Base-by-base conservation (phyloP, 2,329 filamentous ascomycete genomes). In the Pseudogymnoascus sp. region DNA sequence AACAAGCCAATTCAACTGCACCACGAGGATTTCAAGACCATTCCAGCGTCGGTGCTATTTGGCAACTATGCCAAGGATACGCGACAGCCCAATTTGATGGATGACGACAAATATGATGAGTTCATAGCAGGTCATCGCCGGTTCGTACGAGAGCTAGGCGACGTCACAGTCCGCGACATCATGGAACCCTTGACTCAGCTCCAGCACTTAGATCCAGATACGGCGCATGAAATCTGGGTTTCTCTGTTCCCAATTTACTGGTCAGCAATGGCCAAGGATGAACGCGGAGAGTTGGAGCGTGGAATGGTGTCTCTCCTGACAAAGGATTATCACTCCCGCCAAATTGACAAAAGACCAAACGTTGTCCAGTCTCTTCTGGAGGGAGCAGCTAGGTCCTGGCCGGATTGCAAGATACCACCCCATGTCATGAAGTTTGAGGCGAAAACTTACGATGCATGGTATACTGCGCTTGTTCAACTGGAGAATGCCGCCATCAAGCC, bases 351-450 rank as follows among this genome's bases (percentile, higher is more conserved):
- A 77, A 85, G 96, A 56, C 96, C 95, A 2, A 99, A 99, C 71
- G 96, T 97, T 36, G 88, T 99, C 2, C 91, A 97, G 71, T 95
- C 93, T 6, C 82, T 99, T 64, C 82, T 99, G 5, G 90, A 96
- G 70, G 95, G 91, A 42, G 89, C 91, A 37, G 90, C 93, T 12
- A 89, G 89, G 70, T 88, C 93, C 1, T 90, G 84, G 77, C 93
- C 95, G 0, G 84, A 90, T 21, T 96, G 95, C 77, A 96, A 95
- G 76, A 87, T 99, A 60, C 95, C 95, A 5, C 91, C 95, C 0
- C 95, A 99, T 72, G 91, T 97, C 38, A 86, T 99, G 78, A 99
- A 99, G 73, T 97, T 93, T 70, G 84, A 96, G 63, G 93, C 92
- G 18, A 91, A 90, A 74, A 96, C 91, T 0, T 99, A 96, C 73